phyloP scores from a whole-genome alignment of 2,329 filamentous ascomycete genomes.

The Botrytis hyacinthi region DNA sequence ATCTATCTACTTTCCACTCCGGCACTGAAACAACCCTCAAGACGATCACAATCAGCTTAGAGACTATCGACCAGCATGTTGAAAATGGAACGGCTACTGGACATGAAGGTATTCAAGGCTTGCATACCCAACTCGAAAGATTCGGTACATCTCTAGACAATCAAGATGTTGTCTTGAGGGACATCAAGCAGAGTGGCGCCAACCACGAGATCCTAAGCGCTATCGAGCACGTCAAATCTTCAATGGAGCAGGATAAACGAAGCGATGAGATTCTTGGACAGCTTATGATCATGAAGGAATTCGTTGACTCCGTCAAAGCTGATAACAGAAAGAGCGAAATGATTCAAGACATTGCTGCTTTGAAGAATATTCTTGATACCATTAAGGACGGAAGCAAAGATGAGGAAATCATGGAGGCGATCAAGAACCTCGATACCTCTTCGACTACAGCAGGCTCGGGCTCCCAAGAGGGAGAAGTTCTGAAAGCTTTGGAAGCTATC shows the following conservation, averaged over 20 bases:
- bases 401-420: slow-evolving; percentile 17
- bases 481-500: slow-evolving; percentile 7
- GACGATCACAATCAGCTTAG: slow-evolving; percentile 16
- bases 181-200: not conserved
- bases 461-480: not conserved
- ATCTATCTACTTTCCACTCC: slow-evolving; percentile 17
- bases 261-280: slow-evolving; percentile 7
- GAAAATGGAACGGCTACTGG: slow-evolving; percentile 11
- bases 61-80: slow-evolving; percentile 12
- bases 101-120: slow-evolving; percentile 9
- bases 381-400: slow-evolving; percentile 11
- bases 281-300: not conserved
- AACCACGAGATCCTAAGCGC: not conserved
- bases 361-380: slow-evolving; percentile 5
- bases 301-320: slow-evolving; percentile 1
- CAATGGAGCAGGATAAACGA: slow-evolving; percentile 4
- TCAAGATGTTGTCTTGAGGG: slow-evolving; percentile 3
- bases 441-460: not conserved
- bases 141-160: slow-evolving; percentile 6
- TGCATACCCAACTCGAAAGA: slow-evolving; percentile 10
- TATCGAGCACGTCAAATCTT: not conserved
- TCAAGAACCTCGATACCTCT: slow-evolving; percentile 9
- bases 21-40: slow-evolving; percentile 16
- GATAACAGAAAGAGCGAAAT: slow-evolving; percentile 1
- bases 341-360: not conserved